A percentile compares a stretch with the other conserved stretches of the same genome.
Conservation (phyloP, 225 moss, liverwort and hornwort genomes). For the Pseudoscleropodium purum region DNA sequence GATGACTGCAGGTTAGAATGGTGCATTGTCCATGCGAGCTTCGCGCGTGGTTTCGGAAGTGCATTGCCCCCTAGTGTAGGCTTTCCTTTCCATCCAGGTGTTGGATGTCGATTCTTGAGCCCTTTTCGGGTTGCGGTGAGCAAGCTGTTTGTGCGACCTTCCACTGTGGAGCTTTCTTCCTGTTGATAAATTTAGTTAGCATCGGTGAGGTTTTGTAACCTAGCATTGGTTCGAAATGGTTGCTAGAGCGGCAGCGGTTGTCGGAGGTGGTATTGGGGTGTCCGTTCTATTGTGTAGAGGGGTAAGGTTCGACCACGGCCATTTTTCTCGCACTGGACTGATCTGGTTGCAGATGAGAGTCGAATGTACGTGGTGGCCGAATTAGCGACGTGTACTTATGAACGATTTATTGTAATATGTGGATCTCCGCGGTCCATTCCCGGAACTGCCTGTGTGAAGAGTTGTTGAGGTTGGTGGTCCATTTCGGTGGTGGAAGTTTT, state of each 20-base stretch:
- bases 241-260: conserved; percentile 1
- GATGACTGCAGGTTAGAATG: not conserved
- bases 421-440: not conserved
- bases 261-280: not conserved
- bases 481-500: no score
- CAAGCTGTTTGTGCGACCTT: not conserved
- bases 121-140: conserved; percentile 13
- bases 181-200: conserved; percentile 34
- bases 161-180: not conserved
- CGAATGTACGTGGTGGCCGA: conserved; percentile 9
- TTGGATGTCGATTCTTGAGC: conserved; percentile 32
- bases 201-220: conserved; percentile 9
- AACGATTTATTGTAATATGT: conserved; percentile 3
- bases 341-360: not conserved
- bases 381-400: conserved; percentile 12
- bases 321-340: not conserved
- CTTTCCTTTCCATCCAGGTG: conserved; percentile 9
- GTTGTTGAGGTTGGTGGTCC: no score
- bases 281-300: not conserved
- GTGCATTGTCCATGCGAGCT: not conserved
- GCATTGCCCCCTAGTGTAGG: not conserved
- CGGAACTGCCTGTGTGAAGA: not conserved
- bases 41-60: not conserved
- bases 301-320: not conserved
- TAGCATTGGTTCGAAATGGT: conserved; percentile 3